Percentiles rank a stretch among this genome's conserved stretches.
phyloP scores from a whole-genome alignment of 208 protist species.

The Crithidia expoeki region DNA sequence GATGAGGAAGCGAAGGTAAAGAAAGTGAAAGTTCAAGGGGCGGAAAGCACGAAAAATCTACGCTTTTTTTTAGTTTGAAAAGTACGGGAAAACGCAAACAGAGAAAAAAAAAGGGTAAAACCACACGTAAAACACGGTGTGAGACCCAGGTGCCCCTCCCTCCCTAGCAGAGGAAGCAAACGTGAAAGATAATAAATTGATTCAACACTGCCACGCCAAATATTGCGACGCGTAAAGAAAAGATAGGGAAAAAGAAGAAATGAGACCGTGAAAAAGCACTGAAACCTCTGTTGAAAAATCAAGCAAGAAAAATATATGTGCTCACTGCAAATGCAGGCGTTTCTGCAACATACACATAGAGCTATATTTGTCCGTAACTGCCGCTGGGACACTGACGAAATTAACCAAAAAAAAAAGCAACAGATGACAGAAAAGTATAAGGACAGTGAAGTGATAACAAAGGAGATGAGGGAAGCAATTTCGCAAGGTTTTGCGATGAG shows the following conservation, averaged over 20 bases:
- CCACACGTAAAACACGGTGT: neutral
- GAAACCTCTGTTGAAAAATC: neutral
- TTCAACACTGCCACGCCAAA: neutral
- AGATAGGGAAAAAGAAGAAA: neutral
- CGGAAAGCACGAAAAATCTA: neutral
- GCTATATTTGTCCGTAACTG: neutral
- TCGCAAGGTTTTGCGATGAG: no score
- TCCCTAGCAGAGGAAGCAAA: neutral
- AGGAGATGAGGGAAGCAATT: no score
- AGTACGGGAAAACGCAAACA: neutral
- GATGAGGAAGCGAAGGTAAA: constrained; percentile 6
- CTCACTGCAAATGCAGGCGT: neutral
- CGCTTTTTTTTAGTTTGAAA: no score
- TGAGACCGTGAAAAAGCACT: constrained; percentile 13
- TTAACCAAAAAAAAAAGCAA: neutral
- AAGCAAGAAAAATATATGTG: neutral
- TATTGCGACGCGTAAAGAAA: neutral
- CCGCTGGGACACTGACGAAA: neutral
- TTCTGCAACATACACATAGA: neutral
- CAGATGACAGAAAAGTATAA: no score
- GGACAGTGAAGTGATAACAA: no score
- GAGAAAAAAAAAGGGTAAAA: constrained; percentile 14
- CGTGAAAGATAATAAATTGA: neutral
- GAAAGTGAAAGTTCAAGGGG: constrained; percentile 15
- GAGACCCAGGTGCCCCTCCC: constrained; percentile 5